Base-by-base conservation (phyloP, 2,329 filamentous ascomycete genomes). In the Aspergillus persii region DNA sequence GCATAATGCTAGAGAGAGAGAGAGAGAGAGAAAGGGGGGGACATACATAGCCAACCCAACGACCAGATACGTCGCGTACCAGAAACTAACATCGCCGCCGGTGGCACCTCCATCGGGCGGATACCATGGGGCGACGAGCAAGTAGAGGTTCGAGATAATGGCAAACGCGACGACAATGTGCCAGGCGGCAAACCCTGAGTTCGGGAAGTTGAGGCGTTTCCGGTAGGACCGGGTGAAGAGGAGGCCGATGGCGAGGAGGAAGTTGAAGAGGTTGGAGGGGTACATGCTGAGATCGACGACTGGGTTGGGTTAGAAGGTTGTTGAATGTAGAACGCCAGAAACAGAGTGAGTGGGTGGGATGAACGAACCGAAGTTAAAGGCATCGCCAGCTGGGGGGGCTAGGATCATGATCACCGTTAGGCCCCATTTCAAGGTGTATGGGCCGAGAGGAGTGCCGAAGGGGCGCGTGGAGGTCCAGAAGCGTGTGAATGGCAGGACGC, bases 111-210 rank as follows among this genome's bases (percentile, higher is more conserved):
- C 81, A 0, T 79, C 77, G 0, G 89, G 89, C 2, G 88, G 89
- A 63, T 86, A 88, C 89, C 88, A 91, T 0, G 89, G 88, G 80
- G 89, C 89, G 15, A 86, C 80, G 2, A 91, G 74, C 49, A 90
- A 75, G 59, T 86, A 90, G 0, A 86, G 57, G 54, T 89, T 83
- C 0, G 86, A 75, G 0, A 85, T 69, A 50, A 88, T 81, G 52
- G 81, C 85, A 71, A 91, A 89, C 7, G 82, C 66, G 1, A 90
- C 71, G 0, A 82, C 78, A 0, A 81, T 54, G 58, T 86, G 70
- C 86, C 86, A 90, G 0, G 85, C 82, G 6, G 75, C 77, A 71
- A 89, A 90, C 3, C 81, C 80, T 0, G 83, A 74, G 0, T 67
- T 65, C 0, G 77, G 78, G 3, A 86, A 71, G 3, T 80, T 80